phyloP scores from a whole-genome alignment of 164 flowering plant species.

The Umbilicus rupestris region DNA sequence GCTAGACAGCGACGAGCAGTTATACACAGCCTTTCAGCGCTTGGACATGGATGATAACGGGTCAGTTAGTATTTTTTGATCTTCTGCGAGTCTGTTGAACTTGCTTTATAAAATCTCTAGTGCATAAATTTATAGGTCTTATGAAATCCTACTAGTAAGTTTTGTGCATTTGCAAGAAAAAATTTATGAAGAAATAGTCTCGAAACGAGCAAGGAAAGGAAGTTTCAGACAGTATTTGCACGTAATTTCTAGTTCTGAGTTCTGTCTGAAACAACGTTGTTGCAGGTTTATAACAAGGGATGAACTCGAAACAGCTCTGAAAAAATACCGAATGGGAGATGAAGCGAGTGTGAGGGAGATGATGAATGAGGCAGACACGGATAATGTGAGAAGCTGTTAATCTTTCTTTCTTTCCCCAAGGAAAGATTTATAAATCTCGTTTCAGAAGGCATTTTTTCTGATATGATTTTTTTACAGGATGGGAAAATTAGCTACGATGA shows the following conservation, averaged over 20 bases:
- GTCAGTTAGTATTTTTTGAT: conserved; percentile 20
- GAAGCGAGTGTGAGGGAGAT: conserved; percentile 45
- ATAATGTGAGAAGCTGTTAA: conserved; percentile 43
- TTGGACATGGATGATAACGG: conserved; percentile 55
- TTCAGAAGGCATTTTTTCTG: not conserved
- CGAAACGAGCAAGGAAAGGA: too few relatives aligned
- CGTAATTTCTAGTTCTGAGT: too few relatives aligned
- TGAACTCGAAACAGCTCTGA: conserved; percentile 49
- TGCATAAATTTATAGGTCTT: not conserved
- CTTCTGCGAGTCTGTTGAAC: not conserved
- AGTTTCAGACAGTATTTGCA: too few relatives aligned
- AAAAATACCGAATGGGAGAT: conserved; percentile 50
- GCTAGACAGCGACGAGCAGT: conserved; percentile 49
- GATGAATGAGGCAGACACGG: conserved; percentile 51
- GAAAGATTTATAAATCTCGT: not conserved
- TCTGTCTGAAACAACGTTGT: not conserved
- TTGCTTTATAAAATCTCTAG: not conserved
- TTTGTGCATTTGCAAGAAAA: too few relatives aligned
- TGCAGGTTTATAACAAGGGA: conserved; percentile 52
- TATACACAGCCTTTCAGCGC: conserved; percentile 40
- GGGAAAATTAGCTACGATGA: conserved; percentile 54
- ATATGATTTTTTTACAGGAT: conserved; percentile 23
- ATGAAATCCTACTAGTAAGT: not conserved
- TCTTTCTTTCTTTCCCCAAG: not conserved
- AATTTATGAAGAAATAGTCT: too few relatives aligned